These are phyloP conservation scores for Lanmaoa pseudosensibilis DNA, from an alignment of 768 basidiomycete genomes.

Conservation along the genomic window DNA sequence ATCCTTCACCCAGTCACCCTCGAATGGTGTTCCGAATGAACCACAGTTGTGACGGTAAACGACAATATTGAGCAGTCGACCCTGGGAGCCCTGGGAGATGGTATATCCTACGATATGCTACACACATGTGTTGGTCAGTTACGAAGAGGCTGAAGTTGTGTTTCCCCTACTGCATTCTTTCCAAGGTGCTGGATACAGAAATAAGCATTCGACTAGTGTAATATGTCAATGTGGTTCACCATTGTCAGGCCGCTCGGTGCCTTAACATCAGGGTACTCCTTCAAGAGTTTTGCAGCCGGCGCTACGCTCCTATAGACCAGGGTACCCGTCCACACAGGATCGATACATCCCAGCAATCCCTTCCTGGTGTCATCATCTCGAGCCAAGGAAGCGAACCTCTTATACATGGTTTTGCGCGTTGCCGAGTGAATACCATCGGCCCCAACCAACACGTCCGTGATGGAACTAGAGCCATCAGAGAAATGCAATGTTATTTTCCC, in stretches of 20 bases:
- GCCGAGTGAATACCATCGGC: conserved; percentile 45
- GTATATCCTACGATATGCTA: conserved; percentile 45
- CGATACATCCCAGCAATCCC: conserved; percentile 20
- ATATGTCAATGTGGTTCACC: background rate
- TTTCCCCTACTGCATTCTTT: conserved; percentile 13
- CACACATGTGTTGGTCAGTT: background rate
- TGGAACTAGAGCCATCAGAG: conserved; percentile 35
- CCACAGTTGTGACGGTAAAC: conserved; percentile 28
- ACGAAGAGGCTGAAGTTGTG: background rate
- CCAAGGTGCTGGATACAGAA: conserved; percentile 23
- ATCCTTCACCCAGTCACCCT: conserved; percentile 32
- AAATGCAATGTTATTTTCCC: conserved; percentile 36
- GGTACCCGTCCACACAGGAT: conserved; percentile 41
- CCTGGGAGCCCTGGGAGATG: conserved; percentile 39
- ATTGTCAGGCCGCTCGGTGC: conserved; percentile 27
- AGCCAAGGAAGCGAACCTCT: conserved; percentile 9
- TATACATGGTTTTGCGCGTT: conserved; percentile 30
- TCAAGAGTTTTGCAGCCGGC: conserved; percentile 26
- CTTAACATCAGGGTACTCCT: conserved; percentile 34
- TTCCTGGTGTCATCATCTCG: conserved; percentile 5
- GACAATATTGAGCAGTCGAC: conserved; percentile 37
- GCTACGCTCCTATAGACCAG: conserved; percentile 41
- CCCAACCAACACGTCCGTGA: conserved; percentile 43
- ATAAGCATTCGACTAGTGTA: background rate
- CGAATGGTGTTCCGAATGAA: conserved; percentile 32